phyloP scores from a whole-genome alignment of 345 rosid genomes.

The Eucalyptus polybractea region DNA sequence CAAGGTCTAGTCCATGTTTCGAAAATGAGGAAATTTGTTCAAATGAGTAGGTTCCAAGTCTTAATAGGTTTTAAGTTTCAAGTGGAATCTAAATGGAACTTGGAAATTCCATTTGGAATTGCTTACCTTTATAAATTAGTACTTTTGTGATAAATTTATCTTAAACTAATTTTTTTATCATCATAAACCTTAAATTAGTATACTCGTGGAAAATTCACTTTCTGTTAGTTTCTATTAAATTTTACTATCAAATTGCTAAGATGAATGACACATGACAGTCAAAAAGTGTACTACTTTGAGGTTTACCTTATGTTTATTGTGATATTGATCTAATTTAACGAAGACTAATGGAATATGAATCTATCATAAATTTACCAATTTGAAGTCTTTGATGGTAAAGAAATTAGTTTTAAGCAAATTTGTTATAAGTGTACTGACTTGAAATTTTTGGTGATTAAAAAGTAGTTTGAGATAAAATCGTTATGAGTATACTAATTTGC shows the following conservation, averaged over 20 bases:
- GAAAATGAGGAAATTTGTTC: too few species aligned
- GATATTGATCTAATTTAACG: rapidly evolving
- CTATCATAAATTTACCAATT: rapidly evolving
- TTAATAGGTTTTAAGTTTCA: too few species aligned
- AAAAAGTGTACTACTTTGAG: rapidly evolving
- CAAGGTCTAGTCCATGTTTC: rapidly evolving
- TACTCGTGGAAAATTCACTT: rapidly evolving
- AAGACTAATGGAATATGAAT: rapidly evolving
- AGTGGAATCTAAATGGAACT: too few species aligned
- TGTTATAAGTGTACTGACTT: rapidly evolving
- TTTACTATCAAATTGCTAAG: too few species aligned
- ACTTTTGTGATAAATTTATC: rapidly evolving
- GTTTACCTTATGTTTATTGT: too few species aligned
- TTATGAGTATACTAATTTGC: rapidly evolving
- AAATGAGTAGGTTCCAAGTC: too few species aligned
- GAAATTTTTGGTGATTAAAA: too few species aligned
- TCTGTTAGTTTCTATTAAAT: rapidly evolving
- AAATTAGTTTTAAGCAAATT: rapidly evolving
- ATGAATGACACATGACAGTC: rapidly evolving
- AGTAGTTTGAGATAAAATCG: too few species aligned
- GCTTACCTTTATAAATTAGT: too few species aligned
- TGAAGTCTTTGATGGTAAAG: rapidly evolving
- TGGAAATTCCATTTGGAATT: rapidly evolving
- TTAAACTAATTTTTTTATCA: rapidly evolving
- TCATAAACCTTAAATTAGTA: too few species aligned